Evolutionary conservation across 306 rosid species (phyloP), one percentile per base, ranked within the genome.

Genomic region (Arachis stenosperma): DNA sequence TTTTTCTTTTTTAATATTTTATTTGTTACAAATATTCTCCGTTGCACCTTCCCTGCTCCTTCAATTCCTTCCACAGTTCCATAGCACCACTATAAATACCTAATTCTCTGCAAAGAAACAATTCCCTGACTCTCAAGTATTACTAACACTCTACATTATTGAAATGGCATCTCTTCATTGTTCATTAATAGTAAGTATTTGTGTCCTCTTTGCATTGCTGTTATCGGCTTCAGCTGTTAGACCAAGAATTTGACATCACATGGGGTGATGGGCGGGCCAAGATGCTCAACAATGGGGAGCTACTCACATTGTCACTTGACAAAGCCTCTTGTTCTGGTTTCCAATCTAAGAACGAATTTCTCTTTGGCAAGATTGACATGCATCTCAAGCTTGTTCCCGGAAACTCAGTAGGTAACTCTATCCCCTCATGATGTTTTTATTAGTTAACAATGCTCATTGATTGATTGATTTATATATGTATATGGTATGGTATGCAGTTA

Each of bases 301-400:
- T 86, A 51, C 92, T 90, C n/a, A 84, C 92, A 7, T 85, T 89
- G 2, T 51, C 84, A 0, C 83, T 90, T 0, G 92, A 90, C 80
- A 71, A 77, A 41, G 55, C 78, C 41, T 87, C 90, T 3, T 92
- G 96, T 70, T 87, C 92, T 0, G 89, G 89, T 0, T 90, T 87
- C 5, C 90, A 80, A 9, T 90, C 92, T 15, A 90, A 78, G 8
- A 80, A 80, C 4, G 80, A 85, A 67, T 90, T 85, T 59, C 70
- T 90, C 0, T 88, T 75, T 7, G 91, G 89, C 11, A 80, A 88
- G 39, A 84, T 90, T 7, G 93, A 90, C 6, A 86, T 88, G 89
- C 90, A 88, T 29, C 86, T 90, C 70, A 84, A 90, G 48, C 93
- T 90, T 59, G 91, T 90, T 0, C 60, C 86, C 0, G 88, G 90